phyloP scores from a whole-genome alignment of 73 alveolate genomes.

The Blepharisma japonicum region DNA sequence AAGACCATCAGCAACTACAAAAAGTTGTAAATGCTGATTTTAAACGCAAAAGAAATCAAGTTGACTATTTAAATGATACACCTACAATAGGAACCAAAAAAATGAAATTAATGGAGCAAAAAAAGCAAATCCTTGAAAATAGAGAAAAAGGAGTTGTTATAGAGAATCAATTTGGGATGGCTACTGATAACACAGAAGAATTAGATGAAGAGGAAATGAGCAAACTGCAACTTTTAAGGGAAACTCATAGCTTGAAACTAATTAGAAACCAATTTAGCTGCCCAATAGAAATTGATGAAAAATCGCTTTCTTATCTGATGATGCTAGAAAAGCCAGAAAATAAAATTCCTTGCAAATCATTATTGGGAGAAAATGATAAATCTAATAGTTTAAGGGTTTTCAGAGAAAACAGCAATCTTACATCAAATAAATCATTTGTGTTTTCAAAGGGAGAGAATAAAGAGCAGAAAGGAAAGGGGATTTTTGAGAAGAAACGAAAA shows the following conservation, averaged over 20 bases:
- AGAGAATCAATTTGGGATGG: background rate
- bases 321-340: background rate
- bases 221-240: background rate
- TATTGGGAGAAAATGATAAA: background rate
- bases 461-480: background rate
- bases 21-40: conserved; percentile 26
- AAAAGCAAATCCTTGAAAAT: background rate
- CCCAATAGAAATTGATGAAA: background rate
- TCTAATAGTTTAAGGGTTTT: background rate
- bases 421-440: conserved; percentile 21
- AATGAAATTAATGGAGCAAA: background rate
- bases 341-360: background rate
- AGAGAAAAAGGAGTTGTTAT: background rate
- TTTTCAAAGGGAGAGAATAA: conserved; percentile 5
- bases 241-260: background rate
- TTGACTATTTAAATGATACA: background rate
- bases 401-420: background rate
- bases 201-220: conserved; percentile 9
- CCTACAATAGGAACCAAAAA: background rate
- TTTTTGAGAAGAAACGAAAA: too few species aligned
- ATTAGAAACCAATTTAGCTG: background rate
- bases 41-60: conserved; percentile 2
- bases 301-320: background rate
- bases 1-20: conserved; percentile 4
- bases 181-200: background rate